Conservation (phyloP, 192 early-diverging fungal species). For the Polychytrium aggregatum region DNA sequence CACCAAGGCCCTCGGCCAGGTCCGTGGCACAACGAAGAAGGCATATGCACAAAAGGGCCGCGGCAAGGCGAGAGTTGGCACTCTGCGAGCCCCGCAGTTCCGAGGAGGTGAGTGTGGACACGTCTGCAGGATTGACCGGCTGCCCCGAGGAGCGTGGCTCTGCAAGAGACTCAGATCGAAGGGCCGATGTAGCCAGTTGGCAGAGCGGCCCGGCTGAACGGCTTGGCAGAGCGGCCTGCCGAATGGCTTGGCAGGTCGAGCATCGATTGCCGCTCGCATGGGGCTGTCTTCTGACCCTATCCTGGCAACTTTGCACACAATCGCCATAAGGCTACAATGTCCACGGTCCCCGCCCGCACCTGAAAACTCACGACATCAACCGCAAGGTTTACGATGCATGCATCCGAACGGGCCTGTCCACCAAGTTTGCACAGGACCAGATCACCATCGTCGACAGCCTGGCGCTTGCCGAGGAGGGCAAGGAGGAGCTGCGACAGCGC, state of each 20-base stretch:
- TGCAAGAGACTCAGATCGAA: background rate
- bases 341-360: conserved; percentile 85
- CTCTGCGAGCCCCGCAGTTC: conserved; percentile 72
- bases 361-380: conserved; percentile 70
- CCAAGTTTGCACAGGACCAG: conserved; percentile 86
- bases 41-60: conserved; percentile 84
- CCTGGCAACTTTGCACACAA: no score
- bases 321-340: conserved; percentile 28
- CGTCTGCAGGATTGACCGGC: background rate
- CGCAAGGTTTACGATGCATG: conserved; percentile 78
- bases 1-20: conserved; percentile 69
- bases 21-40: conserved; percentile 74
- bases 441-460: conserved; percentile 66
- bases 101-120: conserved; percentile 54
- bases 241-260: background rate
- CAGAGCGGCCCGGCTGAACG: background rate
- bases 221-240: background rate
- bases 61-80: conserved; percentile 82
- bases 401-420: conserved; percentile 69
- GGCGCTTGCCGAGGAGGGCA: background rate
- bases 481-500: conserved; percentile 8
- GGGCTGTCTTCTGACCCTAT: background rate
- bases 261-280: background rate
- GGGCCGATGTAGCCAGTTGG: background rate
- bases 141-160: background rate